A percentile compares a stretch with the other conserved stretches of the same genome.
These are phyloP conservation scores for Insectozyma bohioensis DNA, from an alignment of 1,139 yeast genomes.

Conservation along the genomic window DNA sequence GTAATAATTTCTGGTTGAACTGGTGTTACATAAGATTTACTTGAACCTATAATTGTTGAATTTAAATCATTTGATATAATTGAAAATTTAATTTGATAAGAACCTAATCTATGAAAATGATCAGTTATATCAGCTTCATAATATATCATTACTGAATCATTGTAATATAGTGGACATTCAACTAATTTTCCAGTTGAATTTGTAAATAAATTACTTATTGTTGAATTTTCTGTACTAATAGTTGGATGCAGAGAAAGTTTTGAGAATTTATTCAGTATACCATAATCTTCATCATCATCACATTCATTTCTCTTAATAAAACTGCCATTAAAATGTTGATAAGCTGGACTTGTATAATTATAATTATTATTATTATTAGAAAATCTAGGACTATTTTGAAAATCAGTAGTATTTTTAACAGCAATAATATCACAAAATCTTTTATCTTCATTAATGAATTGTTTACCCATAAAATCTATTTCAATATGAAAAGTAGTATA, in stretches of 20 bases:
- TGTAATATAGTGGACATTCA: conserved; percentile 43
- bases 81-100: conserved; percentile 39
- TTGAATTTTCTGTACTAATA: too few relatives aligned
- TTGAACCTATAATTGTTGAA: conserved; percentile 47
- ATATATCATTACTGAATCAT: conserved; percentile 39
- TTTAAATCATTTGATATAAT: conserved; percentile 38
- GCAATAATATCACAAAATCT: conserved; percentile 49
- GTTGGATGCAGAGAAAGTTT: too few relatives aligned
- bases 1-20: conserved; percentile 33
- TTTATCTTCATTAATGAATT: conserved; percentile 35
- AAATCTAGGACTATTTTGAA: conserved; percentile 24
- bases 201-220: conserved; percentile 24
- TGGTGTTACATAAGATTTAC: conserved; percentile 51
- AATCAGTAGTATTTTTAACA: conserved; percentile 36
- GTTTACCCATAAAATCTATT: conserved; percentile 44
- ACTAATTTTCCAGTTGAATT: conserved; percentile 21
- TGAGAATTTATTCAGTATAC: too few relatives aligned
- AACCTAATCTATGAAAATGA: conserved; percentile 39
- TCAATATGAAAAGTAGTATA: conserved; percentile 51
- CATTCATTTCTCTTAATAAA: too few relatives aligned
- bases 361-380: conserved; percentile 1
- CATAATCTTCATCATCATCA: too few relatives aligned
- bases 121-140: conserved; percentile 38
- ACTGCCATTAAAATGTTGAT: too few relatives aligned
- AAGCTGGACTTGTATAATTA: too few relatives aligned